Evolutionary conservation across 2,329 filamentous ascomycete species (phyloP).

Genomic region (Talaromyces sp.): DNA sequence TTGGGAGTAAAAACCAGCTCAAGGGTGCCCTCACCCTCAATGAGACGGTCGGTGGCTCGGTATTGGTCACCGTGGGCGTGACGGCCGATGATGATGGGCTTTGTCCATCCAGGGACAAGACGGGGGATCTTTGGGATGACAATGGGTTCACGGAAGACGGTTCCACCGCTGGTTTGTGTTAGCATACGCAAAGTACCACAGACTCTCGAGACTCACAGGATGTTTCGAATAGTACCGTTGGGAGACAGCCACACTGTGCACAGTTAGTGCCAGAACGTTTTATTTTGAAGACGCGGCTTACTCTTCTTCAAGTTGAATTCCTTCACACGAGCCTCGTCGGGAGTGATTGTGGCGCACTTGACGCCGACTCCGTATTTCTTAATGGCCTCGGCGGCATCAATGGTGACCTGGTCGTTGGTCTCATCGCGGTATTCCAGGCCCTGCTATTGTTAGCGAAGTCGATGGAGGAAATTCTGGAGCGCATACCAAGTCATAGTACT

Average conservation of each 20-base stretch:
- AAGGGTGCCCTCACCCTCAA: constrained; percentile 77
- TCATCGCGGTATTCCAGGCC: constrained; percentile 91
- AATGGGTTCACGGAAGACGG: constrained; percentile 98
- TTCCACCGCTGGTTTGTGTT: constrained; percentile 60
- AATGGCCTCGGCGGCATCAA: constrained; percentile 93
- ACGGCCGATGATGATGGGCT: constrained; percentile 97
- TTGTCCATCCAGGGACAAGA: constrained; percentile 94
- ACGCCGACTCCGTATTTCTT: constrained; percentile 98
- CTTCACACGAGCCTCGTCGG: constrained; percentile 91
- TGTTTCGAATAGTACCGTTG: constrained; percentile 77
- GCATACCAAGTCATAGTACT: constrained; percentile 81
- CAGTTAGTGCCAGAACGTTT: constrained; percentile 14
- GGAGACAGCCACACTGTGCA: constrained; percentile 91
- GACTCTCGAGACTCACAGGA: constrained; percentile 41
- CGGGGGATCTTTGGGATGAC: constrained; percentile 90
- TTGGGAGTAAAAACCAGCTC: constrained; percentile 90
- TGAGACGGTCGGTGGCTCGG: constrained; percentile 86
- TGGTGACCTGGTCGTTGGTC: constrained; percentile 93
- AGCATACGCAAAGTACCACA: background rate
- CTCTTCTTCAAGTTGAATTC: constrained; percentile 99
- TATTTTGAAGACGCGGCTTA: constrained; percentile 41
- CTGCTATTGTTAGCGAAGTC: constrained; percentile 20
- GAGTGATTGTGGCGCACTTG: constrained; percentile 99
- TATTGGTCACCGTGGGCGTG: constrained; percentile 99
- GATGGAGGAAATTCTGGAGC: background rate